Evolutionary conservation across 2,329 filamentous ascomycete species (phyloP), one percentile per base, ranked within the genome.

Genomic region (Curvularia spicifera): DNA sequence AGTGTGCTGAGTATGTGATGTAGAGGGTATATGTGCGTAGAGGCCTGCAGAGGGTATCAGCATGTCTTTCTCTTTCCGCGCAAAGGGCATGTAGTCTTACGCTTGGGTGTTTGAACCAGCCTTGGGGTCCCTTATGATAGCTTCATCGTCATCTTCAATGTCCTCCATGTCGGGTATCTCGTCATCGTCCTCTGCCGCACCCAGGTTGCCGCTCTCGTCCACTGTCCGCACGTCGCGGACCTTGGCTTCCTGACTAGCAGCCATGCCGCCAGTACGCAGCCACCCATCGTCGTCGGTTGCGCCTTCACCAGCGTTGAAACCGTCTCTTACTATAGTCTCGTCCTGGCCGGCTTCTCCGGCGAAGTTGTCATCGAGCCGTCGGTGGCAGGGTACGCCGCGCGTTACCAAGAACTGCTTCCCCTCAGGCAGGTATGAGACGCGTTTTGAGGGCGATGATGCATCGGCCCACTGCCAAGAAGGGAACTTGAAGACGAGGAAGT

Each of bases 161-260:
- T 98, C 95, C 74, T 98, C 95, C 93, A 98, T 98, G 74, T 98
- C 94, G 0, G 93, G 94, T 61, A 98, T 97, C 71, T 97, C 94
- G 44, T 91, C 51, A 89, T 77, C 74, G 50, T 88, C 88, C 53
- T 88, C 88, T 56, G 85, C 83, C 57, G 93, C 91, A 13, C 90
- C 92, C 44, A 96, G 83, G 71, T 95, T 94, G 26, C 93, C 94
- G 24, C 90, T 89, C 71, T 97, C 93, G 72, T 96, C 93, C 24
- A 97, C 88, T 0, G 93, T 96, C 68, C 91, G 84, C 42, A 97
- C 92, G 77, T 97, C 92, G 68, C 86, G 84, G 24, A 88, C 88
- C 79, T 90, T 89, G 47, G 90, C 85, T 64, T 91, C 89, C 74
- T 92, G 89, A 51, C 87, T 90, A 70, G 88, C 90, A 42, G 85